Percentiles rank a stretch among this genome's conserved stretches.
These are phyloP conservation scores for Bisporella sp. DNA, from an alignment of 2,329 filamentous ascomycete genomes.

Conservation along the genomic window DNA sequence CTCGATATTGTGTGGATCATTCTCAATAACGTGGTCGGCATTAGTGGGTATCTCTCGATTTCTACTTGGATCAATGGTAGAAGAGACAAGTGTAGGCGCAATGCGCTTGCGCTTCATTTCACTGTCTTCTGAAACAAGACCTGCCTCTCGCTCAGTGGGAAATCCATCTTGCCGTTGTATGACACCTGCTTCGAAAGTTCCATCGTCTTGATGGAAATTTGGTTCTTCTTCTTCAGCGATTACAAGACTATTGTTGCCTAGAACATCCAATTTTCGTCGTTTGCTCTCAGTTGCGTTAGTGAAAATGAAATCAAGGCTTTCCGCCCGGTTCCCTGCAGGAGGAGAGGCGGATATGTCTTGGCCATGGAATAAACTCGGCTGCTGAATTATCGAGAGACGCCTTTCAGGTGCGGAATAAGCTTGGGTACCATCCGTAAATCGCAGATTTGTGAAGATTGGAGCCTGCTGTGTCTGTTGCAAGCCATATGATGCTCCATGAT, in stretches of 20 bases:
- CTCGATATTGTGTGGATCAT: slow-evolving; percentile 9
- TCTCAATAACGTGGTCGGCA: slow-evolving; percentile 15
- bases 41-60: slow-evolving; percentile 17
- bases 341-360: no score
- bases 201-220: not conserved
- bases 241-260: slow-evolving; percentile 12
- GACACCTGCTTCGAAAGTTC: not conserved
- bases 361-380: no score
- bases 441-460: no score
- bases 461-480: no score
- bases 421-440: not conserved
- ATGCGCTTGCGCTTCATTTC: slow-evolving; percentile 28
- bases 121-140: slow-evolving; percentile 3
- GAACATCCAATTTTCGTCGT: slow-evolving; percentile 12
- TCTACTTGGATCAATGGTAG: slow-evolving; percentile 14
- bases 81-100: slow-evolving; percentile 22
- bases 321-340: not conserved
- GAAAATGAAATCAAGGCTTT: not conserved
- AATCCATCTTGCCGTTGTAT: no score
- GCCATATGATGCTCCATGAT: no score
- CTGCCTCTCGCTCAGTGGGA: not conserved
- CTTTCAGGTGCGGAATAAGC: not conserved
- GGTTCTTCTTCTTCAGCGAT: no score
- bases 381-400: no score
- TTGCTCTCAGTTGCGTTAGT: slow-evolving; percentile 24